Evolutionary conservation across 345 rosid species (phyloP).

Genomic region (Acer yangbiense): DNA sequence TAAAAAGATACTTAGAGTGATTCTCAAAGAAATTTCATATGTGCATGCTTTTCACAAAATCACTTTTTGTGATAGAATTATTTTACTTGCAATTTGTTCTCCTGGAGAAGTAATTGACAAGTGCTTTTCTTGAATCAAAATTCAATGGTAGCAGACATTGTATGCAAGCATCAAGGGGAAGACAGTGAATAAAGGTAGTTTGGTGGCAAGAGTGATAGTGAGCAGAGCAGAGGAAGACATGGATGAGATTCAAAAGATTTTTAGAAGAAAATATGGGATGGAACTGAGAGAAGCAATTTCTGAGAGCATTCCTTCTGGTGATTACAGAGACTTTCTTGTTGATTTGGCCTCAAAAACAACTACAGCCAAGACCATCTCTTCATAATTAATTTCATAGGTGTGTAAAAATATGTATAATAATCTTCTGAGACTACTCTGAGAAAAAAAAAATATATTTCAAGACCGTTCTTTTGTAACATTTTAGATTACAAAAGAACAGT

Average conservation of each 20-base stretch:
- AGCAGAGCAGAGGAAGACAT: constrained; percentile 60
- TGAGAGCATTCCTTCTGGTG: constrained; percentile 41
- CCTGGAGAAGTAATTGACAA: not conserved
- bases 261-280: constrained; percentile 42
- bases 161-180: constrained; percentile 40
- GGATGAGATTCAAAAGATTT: constrained; percentile 43
- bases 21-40: too few species aligned
- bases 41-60: not conserved
- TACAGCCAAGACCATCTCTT: not conserved
- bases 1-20: too few species aligned
- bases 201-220: constrained; percentile 49
- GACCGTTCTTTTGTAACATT: too few species aligned
- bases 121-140: not conserved
- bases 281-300: constrained; percentile 48
- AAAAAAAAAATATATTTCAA: too few species aligned
- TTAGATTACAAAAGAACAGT: too few species aligned
- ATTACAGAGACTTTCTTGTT: constrained; percentile 58
- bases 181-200: constrained; percentile 25
- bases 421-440: too few species aligned
- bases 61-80: not conserved
- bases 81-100: not conserved
- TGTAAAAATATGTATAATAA: too few species aligned
- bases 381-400: not conserved
- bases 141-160: constrained; percentile 32
- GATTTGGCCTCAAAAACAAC: constrained; percentile 40